These are phyloP conservation scores for Teunomyces panamensis DNA, from an alignment of 805 yeast species.

Conservation along the genomic window DNA sequence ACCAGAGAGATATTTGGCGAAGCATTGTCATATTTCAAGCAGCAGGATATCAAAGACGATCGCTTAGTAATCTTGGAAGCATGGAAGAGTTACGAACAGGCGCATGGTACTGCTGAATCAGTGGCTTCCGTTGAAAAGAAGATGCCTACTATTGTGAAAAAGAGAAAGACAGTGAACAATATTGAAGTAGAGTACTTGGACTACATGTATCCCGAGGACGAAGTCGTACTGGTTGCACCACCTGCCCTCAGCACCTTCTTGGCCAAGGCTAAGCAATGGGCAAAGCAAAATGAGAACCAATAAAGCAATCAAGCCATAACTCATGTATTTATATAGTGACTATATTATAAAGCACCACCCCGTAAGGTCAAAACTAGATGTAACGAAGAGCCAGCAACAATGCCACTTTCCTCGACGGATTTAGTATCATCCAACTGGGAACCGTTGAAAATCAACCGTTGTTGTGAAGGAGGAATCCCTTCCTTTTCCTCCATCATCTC, in stretches of 20 bases:
- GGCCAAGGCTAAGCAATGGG: conserved; percentile 43
- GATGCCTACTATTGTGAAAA: conserved; percentile 53
- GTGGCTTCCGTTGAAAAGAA: conserved; percentile 37
- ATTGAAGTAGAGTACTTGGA: conserved; percentile 54
- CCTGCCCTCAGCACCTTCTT: conserved; percentile 35
- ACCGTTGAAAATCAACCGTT: conserved; percentile 85
- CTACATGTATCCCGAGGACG: conserved; percentile 68
- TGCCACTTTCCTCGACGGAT: conserved; percentile 68
- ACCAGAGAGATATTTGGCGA: conserved; percentile 57
- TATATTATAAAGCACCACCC: conserved; percentile 55
- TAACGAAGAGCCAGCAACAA: conserved; percentile 80
- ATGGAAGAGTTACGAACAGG: conserved; percentile 59
- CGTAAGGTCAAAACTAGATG: conserved; percentile 90
- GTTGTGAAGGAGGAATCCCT: conserved; percentile 96
- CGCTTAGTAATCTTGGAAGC: conserved; percentile 58
- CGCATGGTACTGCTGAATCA: conserved; percentile 51
- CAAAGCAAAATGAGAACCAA: conserved; percentile 3
- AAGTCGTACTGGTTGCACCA: conserved; percentile 11
- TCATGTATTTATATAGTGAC: not conserved
- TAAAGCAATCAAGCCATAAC: no score
- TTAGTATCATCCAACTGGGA: conserved; percentile 87
- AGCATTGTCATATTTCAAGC: conserved; percentile 48
- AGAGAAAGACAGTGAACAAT: conserved; percentile 43
- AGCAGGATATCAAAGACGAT: conserved; percentile 31
- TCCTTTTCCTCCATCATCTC: conserved; percentile 94